Conservation (phyloP, 2,329 filamentous ascomycete genomes). For the Westerdykella ornata region DNA sequence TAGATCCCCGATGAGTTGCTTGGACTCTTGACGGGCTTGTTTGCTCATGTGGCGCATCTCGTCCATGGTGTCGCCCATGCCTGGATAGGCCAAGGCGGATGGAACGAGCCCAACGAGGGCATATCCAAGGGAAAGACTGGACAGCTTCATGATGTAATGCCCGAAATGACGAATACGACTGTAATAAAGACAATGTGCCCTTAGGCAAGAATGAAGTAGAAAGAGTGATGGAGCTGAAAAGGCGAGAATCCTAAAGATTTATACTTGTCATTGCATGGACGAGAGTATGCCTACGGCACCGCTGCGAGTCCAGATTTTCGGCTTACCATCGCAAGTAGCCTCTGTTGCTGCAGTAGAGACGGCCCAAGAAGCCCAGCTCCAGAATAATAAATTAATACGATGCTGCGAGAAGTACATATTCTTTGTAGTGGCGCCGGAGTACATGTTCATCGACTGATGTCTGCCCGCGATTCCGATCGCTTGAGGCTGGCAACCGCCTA, state of each 20-base stretch:
- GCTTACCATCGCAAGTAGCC: constrained; percentile 4
- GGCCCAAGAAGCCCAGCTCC: neutral
- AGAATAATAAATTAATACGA: constrained; percentile 18
- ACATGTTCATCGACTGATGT: neutral
- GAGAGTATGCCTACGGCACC: neutral
- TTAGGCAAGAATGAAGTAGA: neutral
- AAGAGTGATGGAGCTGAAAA: neutral
- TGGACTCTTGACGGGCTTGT: constrained; percentile 19
- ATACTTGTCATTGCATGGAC: neutral
- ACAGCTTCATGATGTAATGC: constrained; percentile 11
- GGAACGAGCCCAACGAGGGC: constrained; percentile 12
- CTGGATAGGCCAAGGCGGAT: constrained; percentile 20
- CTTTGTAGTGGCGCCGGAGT: constrained; percentile 3
- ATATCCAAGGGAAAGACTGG: constrained; percentile 12
- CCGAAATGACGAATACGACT: constrained; percentile 5
- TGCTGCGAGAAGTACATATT: constrained; percentile 1
- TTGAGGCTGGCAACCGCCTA: constrained; percentile 3
- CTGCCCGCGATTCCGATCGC: constrained; percentile 12
- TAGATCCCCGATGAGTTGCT: constrained; percentile 33
- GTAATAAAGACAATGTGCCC: neutral
- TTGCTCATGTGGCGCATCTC: constrained; percentile 9
- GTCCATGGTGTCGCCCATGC: constrained; percentile 21
- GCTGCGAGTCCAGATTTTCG: neutral
- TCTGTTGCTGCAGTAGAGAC: neutral
- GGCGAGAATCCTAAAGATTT: neutral